Base-by-base conservation (phyloP, 352 stramenopile species). In the Phytophthora chlamydospora region DNA sequence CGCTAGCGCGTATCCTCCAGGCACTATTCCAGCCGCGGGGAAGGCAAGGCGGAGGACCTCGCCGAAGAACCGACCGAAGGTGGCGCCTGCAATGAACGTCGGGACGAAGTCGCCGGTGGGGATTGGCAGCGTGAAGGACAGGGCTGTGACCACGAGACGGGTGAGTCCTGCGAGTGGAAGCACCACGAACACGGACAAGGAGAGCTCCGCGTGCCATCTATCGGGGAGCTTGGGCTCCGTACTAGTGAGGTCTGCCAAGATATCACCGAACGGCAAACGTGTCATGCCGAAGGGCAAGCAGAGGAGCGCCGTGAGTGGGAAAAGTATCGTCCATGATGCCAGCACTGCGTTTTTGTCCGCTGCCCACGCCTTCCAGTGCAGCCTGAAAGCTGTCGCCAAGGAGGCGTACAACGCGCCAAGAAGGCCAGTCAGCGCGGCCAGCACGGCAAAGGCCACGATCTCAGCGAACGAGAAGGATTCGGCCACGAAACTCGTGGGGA, bases 1-100 rank as follows among this genome's bases (percentile, higher is more conserved):
- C 4, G 80, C 79, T 10, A 94, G 53, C 4, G 85, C 83, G 53
- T 93, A 94, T 21, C 78, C 80, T 6, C 84, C 84, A 2, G 83
- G 67, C 1, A 84, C 52, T 35, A 92, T 76, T 14, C 51, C 46
- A 29, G 33, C 46, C 8, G 54, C 14, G 0, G 78, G 80, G 12
- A 89, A 90, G 13, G 33, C 50, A 5, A 72, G 12, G 1, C 38
- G 43, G 2, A 91, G 17, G 11, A 74, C 33, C 35, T 93, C 76
- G 3, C 84, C 84, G 19, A 70, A 83, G 6, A 91, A 61, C 1
- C 82, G 67, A 16, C 85, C 85, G 5, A 91, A 75, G 3, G 65
- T 66, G 3, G 77, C 73, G 5, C 84, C 85, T 29, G 78, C 74
- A 7, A 76, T 77, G 53, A 92, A 92, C 8, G 69, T 81, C 16